Conservation (phyloP, 106 monocot genomes). For the Posidonia australis region DNA sequence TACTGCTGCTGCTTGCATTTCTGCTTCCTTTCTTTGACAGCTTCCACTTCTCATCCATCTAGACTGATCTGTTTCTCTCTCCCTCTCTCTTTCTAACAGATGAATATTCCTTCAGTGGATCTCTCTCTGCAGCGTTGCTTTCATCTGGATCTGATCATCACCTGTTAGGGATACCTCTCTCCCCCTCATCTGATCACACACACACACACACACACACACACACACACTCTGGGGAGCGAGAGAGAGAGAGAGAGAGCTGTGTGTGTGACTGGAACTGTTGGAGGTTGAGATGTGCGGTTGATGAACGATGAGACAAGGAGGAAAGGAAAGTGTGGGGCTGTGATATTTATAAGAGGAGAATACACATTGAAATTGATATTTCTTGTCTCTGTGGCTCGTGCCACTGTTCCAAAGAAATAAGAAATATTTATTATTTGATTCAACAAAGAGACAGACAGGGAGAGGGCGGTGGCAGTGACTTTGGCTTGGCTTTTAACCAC, state of each 20-base stretch:
- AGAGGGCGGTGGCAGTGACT: not conserved
- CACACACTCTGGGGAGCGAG: not conserved
- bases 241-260: not conserved
- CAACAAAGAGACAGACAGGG: not conserved
- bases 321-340: not conserved
- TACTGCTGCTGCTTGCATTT: not conserved
- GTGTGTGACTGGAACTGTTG: not conserved
- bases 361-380: not conserved
- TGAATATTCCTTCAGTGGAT: too few species aligned
- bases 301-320: not conserved
- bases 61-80: too few species aligned
- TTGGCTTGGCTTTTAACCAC: not conserved
- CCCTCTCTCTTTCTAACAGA: too few species aligned
- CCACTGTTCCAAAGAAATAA: too few species aligned
- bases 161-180: not conserved
- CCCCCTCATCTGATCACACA: not conserved
- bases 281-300: not conserved
- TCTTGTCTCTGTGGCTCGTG: not conserved
- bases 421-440: too few species aligned
- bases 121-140: too few species aligned
- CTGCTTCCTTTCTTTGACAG: constrained; percentile 22
- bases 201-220: too few species aligned
- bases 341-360: constrained; percentile 1
- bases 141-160: too few species aligned
- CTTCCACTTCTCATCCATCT: constrained; percentile 30